Evolutionary conservation across 495 filamentous ascomycete genomes (phyloP).

Genomic region (Aspergillus bertholletiae): DNA sequence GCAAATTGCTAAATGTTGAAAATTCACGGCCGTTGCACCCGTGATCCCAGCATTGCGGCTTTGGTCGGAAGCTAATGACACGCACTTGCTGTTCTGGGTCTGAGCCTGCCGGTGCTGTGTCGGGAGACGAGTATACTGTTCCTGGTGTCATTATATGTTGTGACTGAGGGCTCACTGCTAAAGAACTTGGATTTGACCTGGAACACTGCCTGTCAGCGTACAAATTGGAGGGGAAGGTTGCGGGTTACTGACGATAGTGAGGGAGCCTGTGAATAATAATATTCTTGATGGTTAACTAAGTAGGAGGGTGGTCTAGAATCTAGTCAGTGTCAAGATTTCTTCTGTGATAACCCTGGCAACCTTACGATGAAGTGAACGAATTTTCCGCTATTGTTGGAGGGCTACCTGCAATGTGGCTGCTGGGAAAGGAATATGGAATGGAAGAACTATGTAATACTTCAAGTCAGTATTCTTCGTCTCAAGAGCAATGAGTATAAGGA

Average conservation of each 20-base stretch:
- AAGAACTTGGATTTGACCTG: conserved; percentile 21
- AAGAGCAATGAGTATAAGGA: neutral
- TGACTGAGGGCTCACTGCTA: conserved; percentile 27
- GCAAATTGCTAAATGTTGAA: conserved; percentile 91
- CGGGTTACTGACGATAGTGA: conserved; percentile 22
- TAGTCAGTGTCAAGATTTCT: conserved; percentile 1
- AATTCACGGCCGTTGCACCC: conserved; percentile 93
- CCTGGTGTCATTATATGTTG: conserved; percentile 25
- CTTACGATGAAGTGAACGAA: conserved; percentile 18
- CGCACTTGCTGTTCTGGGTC: conserved; percentile 54
- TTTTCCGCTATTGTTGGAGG: conserved; percentile 18
- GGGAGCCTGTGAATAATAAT: conserved; percentile 24
- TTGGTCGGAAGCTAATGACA: conserved; percentile 71
- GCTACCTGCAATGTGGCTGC: conserved; percentile 17
- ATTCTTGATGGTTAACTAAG: conserved; percentile 26
- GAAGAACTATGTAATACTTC: conserved; percentile 9
- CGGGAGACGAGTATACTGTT: conserved; percentile 29
- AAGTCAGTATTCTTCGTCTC: neutral
- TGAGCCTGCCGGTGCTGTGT: conserved; percentile 24
- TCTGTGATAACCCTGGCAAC: neutral
- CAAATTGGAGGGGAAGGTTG: neutral
- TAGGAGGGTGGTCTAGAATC: conserved; percentile 18
- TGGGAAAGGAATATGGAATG: conserved; percentile 21
- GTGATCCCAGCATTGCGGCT: conserved; percentile 94
- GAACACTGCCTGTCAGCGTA: neutral